Evolutionary conservation across 2,329 filamentous ascomycete species (phyloP), one percentile per base, ranked within the genome.

Genomic region (Hypomyces perniciosus): DNA sequence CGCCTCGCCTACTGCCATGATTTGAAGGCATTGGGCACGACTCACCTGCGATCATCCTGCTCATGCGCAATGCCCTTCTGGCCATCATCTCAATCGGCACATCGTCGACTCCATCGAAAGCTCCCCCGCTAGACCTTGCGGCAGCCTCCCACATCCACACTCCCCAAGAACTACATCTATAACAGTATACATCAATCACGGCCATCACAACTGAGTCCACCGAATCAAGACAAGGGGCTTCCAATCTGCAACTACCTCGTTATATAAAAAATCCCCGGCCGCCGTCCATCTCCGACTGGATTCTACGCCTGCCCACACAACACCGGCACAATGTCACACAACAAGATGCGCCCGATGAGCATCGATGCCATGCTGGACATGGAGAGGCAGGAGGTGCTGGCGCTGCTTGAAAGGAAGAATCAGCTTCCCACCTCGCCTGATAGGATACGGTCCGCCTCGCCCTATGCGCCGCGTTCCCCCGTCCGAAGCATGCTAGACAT

Each of bases 301-400:
- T 20, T 20, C 20, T 20, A 2, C 20, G 10, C 6, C 30, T 43
- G 7, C 6, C 6, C 44, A 27, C 33, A 33, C n/a, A 33, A 13
- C 7, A 31, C 41, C 52, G 48, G 49, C 59, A 61, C 46, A 54
- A 70, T 70, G 68, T 63, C 68, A 53, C 62, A 55, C 35, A 56
- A 60, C 34, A 56, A 61, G 47, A 62, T 63, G 45, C 68, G 70
- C 46, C 72, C 73, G 20, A 89, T 89, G 84, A 90, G 86, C 62
- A 80, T 91, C 62, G 87, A 90, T 70, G 80, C 85, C 44, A 81
- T 84, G 57, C 75, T 90, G 56, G 87, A 90, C 64, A 84, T 90
- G 72, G 88, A 92, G 74, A 80, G 86, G 55, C 76, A 77, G 56
- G 86, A 89, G 69, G 83, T 90, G 37, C 73, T 90, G 57, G 83